Conservation (phyloP, 2,329 filamentous ascomycete genomes). For the Coniosporium tulheliwenetii region DNA sequence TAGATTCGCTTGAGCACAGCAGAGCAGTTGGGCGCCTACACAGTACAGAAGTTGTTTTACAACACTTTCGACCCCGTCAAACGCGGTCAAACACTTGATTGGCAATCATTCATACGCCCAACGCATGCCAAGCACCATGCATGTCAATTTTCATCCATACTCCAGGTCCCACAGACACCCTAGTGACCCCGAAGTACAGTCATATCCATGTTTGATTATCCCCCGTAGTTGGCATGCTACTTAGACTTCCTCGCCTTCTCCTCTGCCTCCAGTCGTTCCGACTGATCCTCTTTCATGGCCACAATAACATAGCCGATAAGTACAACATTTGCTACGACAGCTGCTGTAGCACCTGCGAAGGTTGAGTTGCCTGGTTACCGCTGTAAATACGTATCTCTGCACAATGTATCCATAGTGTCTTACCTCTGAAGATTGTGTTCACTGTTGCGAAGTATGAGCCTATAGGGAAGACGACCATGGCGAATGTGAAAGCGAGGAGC, state of each 20-base stretch:
- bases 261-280: constrained; percentile 29
- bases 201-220: too few relatives aligned
- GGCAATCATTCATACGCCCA: too few relatives aligned
- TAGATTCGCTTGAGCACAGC: too few relatives aligned
- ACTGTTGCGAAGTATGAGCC: constrained; percentile 77
- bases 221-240: constrained; percentile 5
- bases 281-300: constrained; percentile 73
- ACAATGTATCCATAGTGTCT: too few relatives aligned
- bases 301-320: constrained; percentile 82
- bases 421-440: constrained; percentile 63
- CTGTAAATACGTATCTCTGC: neutral
- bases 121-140: too few relatives aligned
- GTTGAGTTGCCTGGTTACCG: constrained; percentile 60
- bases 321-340: constrained; percentile 81
- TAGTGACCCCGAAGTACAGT: too few relatives aligned
- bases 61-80: too few relatives aligned
- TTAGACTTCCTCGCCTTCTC: constrained; percentile 25
- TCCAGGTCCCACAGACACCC: too few relatives aligned
- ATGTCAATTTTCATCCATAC: too few relatives aligned
- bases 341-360: constrained; percentile 70
- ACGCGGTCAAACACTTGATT: too few relatives aligned
- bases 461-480: constrained; percentile 80
- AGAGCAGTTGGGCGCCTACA: too few relatives aligned
- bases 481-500: constrained; percentile 75
- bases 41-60: too few relatives aligned